Conservation (phyloP, 371 early-diverging fungal genomes). For the Saksenaea oblongispora region DNA sequence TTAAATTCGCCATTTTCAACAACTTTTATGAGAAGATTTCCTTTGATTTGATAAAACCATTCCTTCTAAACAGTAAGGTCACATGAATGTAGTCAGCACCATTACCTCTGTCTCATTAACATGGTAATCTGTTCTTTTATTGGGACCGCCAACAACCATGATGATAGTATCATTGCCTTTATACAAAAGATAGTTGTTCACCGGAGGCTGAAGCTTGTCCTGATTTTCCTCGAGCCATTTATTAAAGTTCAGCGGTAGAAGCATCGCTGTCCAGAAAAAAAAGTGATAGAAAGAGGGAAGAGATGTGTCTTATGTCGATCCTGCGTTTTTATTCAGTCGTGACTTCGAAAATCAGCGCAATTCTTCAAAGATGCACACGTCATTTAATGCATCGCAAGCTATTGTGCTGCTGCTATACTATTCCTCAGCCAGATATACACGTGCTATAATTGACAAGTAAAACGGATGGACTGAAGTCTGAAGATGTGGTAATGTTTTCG, state of each 20-base stretch:
- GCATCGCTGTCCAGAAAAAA: slow-evolving; percentile 38
- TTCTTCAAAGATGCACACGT: no score
- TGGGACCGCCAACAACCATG: slow-evolving; percentile 88
- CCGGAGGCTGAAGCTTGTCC: slow-evolving; percentile 89
- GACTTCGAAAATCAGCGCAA: no score
- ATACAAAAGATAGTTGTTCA: slow-evolving; percentile 89
- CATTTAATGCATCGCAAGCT: no score
- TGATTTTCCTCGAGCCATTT: slow-evolving; percentile 85
- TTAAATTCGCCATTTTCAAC: slow-evolving; percentile 77
- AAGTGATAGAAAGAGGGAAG: slow-evolving; percentile 12
- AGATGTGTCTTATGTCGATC: background rate
- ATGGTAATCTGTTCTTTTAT: slow-evolving; percentile 92
- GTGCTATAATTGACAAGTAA: no score
- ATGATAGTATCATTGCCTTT: slow-evolving; percentile 83
- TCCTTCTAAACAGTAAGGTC: slow-evolving; percentile 57
- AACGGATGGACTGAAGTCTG: no score
- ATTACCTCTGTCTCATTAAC: slow-evolving; percentile 91
- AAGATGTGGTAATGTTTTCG: no score
- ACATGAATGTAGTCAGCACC: background rate
- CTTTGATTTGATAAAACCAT: slow-evolving; percentile 96
- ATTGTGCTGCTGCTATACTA: no score
- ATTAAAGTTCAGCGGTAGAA: slow-evolving; percentile 84
- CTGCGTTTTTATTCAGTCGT: no score
- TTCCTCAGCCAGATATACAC: no score
- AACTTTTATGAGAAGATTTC: slow-evolving; percentile 85